Evolutionary conservation across 2,329 filamentous ascomycete genomes (phyloP).

Genomic region (Fusarium penzigii): DNA sequence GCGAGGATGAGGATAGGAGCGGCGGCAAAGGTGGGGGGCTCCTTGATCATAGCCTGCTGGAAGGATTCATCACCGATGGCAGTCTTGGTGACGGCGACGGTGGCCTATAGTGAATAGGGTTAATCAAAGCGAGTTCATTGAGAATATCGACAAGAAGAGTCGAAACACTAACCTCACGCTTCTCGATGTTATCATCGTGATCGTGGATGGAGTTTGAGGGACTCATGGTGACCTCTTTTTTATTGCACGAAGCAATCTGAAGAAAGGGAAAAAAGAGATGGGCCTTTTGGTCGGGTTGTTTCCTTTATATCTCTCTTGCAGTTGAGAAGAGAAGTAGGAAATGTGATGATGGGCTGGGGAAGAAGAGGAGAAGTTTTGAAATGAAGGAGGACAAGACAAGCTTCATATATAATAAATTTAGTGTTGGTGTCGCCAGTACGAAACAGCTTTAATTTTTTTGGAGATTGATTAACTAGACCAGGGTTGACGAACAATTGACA

Average conservation of each 20-base stretch:
- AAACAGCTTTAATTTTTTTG: too few species aligned
- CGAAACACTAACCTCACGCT: not conserved
- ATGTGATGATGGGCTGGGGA: not conserved
- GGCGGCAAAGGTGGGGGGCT: conserved; percentile 24
- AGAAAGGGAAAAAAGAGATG: not conserved
- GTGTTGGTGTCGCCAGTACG: too few species aligned
- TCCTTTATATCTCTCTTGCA: not conserved
- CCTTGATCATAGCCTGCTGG: conserved; percentile 33
- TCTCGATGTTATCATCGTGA: not conserved
- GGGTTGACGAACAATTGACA: not conserved
- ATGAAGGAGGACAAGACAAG: not conserved
- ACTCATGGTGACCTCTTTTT: not conserved
- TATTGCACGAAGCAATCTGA: too few species aligned
- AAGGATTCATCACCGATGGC: conserved; percentile 30
- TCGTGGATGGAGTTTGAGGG: not conserved
- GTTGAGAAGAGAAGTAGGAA: not conserved
- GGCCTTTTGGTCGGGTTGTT: not conserved
- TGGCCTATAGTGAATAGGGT: not conserved
- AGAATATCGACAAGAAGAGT: too few species aligned
- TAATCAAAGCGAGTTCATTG: too few species aligned
- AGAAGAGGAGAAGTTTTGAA: not conserved
- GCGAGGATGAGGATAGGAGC: conserved; percentile 23
- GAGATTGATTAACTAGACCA: not conserved
- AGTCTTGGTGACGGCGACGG: conserved; percentile 18
- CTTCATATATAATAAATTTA: not conserved